Base-by-base conservation (phyloP, 495 filamentous ascomycete species). In the Bombardia bombarda region DNA sequence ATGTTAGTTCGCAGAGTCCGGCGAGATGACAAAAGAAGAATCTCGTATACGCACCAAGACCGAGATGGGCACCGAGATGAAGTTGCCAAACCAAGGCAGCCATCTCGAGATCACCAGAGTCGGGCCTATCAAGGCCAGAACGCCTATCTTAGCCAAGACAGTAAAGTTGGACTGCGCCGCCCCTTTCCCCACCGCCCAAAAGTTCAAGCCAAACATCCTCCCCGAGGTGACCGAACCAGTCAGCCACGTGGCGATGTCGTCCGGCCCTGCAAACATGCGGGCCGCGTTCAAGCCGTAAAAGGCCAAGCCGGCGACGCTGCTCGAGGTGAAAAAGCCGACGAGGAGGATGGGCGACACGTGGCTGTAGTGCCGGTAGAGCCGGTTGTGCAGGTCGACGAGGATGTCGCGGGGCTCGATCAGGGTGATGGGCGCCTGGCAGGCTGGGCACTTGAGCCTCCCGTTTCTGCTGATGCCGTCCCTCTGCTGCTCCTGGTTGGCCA, bases 401-500 rank as follows among this genome's bases (percentile, higher is more conserved):
- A 71, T 59, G 60, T 87, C 86, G 44, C 72, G 73, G 21, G 84
- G 86, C 32, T 87, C 78, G 13, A 78, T 75, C 36, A 97, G 65
- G 9, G 72, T 61, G 47, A 97, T 92, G 45, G 82, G 77, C 1
- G 78, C 73, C 56, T 92, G 90, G 74, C 92, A 98, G 49, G 90
- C 83, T 6, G 90, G 88, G 58, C 92, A 98, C 38, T 73, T 60
- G 51, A 95, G 77, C n/a, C n/a, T n/a, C 43, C 78, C 82, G 43
- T 69, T 70, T 16, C 74, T 59, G 67, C 74, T 46, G 72, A 64
- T 20, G 74, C 73, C 24, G 69, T 72, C 5, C n/a, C n/a, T n/a
- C 1, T 43, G 26, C 2, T 48, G 36, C 60, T 98, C 87, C 32
- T 86, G 68, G 49, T 93, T 86, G 16, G 86, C 83, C 7, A 97